These are phyloP conservation scores for Discostella stelligeroides DNA, from an alignment of 108 stramenopile species.

Conservation along the genomic window DNA sequence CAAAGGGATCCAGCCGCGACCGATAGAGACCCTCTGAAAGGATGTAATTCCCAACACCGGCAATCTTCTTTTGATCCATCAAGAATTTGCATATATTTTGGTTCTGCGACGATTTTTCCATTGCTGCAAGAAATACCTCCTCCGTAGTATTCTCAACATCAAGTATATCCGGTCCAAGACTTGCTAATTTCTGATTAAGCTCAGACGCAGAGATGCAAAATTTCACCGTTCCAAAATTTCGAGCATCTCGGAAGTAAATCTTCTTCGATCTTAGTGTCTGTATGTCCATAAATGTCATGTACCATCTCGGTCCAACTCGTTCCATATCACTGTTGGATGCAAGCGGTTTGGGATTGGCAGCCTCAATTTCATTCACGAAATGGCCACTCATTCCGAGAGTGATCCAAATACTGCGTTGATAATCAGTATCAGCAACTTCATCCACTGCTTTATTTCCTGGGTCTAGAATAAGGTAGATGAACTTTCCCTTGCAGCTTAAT, in stretches of 20 bases:
- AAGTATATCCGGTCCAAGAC: conserved; percentile 79
- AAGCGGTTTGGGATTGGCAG: conserved; percentile 13
- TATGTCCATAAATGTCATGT: conserved; percentile 57
- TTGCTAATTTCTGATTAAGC: conserved; percentile 64
- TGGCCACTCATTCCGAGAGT: conserved; percentile 87
- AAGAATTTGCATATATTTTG: conserved; percentile 85
- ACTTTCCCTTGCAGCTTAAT: conserved; percentile 86
- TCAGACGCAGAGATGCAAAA: conserved; percentile 69
- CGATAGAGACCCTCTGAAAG: conserved; percentile 82
- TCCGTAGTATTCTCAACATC: conserved; percentile 52
- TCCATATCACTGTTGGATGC: conserved; percentile 37
- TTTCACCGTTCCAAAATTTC: conserved; percentile 83
- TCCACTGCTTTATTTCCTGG: conserved; percentile 38
- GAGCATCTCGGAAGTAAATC: conserved; percentile 67
- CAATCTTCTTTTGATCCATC: conserved; percentile 76
- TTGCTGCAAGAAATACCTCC: conserved; percentile 55
- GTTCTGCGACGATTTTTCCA: conserved; percentile 46
- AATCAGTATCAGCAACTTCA: conserved; percentile 44
- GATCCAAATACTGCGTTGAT: conserved; percentile 81
- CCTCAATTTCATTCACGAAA: conserved; percentile 56
- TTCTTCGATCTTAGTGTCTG: conserved; percentile 13
- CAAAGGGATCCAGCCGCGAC: conserved; percentile 77
- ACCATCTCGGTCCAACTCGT: conserved; percentile 64
- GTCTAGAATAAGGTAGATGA: conserved; percentile 78
- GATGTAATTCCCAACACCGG: conserved; percentile 78